A percentile compares a stretch with the other conserved stretches of the same genome.
Evolutionary conservation across 2,329 filamentous ascomycete genomes (phyloP).

Genomic region (Calonectria hongkongensis): DNA sequence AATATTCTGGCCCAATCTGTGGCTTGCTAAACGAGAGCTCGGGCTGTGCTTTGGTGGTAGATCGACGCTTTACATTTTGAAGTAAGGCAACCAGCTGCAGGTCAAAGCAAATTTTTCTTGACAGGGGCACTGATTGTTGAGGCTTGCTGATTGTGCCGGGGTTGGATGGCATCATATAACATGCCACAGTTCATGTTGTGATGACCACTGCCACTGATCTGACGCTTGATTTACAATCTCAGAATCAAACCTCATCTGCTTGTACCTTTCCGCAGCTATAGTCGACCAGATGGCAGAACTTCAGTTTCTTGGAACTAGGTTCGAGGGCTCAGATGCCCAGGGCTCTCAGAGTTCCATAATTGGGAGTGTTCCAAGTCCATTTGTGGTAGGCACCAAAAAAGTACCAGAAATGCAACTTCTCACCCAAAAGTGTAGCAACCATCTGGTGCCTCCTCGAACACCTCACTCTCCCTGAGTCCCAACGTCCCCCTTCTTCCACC

Average conservation of each 20-base stretch:
- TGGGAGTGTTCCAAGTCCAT: conserved; percentile 50
- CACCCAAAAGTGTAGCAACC: conserved; percentile 44
- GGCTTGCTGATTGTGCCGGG: conserved; percentile 21
- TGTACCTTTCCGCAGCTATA: neutral
- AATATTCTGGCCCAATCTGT: conserved; percentile 28
- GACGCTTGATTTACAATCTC: neutral
- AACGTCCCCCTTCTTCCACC: conserved; percentile 48
- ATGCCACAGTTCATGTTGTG: neutral
- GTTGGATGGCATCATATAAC: conserved; percentile 40
- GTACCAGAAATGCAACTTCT: conserved; percentile 29
- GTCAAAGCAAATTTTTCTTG: conserved; percentile 45
- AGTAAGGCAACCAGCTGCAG: conserved; percentile 48
- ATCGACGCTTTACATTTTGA: conserved; percentile 31
- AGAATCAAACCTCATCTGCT: too few relatives aligned
- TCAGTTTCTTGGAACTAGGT: conserved; percentile 50
- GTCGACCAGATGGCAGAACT: conserved; percentile 48
- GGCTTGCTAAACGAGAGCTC: conserved; percentile 26
- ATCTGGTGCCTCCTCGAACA: conserved; percentile 54
- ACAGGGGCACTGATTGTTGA: conserved; percentile 25
- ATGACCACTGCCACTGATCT: too few relatives aligned
- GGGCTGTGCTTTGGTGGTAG: conserved; percentile 37
- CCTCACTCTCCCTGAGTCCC: conserved; percentile 50
- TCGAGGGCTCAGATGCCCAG: conserved; percentile 43
- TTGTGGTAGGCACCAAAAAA: conserved; percentile 46
- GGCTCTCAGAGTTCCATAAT: conserved; percentile 52